Evolutionary conservation across 2,329 filamentous ascomycete genomes (phyloP).

Genomic region (Pyricularia grisea): DNA sequence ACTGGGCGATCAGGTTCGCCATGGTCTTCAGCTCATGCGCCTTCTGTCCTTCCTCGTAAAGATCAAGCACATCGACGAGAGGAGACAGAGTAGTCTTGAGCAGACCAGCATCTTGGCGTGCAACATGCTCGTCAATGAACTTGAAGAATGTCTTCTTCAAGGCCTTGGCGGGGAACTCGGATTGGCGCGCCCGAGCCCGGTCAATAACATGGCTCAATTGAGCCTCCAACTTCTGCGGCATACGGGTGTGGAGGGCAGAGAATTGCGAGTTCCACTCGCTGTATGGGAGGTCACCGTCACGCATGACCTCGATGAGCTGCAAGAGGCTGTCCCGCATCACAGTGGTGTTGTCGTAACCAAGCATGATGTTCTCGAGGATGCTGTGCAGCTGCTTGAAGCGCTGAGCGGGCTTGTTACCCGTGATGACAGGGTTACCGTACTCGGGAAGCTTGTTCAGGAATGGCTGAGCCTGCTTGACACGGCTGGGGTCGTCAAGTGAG

Average conservation of each 20-base stretch:
- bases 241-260: conserved; percentile 91
- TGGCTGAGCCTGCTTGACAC: conserved; percentile 91
- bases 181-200: conserved; percentile 63
- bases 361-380: conserved; percentile 78
- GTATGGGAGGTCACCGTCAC: conserved; percentile 84
- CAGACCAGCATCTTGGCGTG: conserved; percentile 60
- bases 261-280: conserved; percentile 96
- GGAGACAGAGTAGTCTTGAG: conserved; percentile 67
- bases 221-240: conserved; percentile 86
- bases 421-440: conserved; percentile 75
- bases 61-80: conserved; percentile 65
- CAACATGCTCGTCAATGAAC: conserved; percentile 81
- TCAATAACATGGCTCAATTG: conserved; percentile 81
- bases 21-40: conserved; percentile 81
- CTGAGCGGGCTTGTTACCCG: conserved; percentile 88
- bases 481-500: conserved; percentile 86
- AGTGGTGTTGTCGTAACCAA: conserved; percentile 94
- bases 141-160: conserved; percentile 75
- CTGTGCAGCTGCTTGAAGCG: conserved; percentile 68
- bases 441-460: conserved; percentile 87
- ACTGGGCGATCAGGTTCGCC: conserved; percentile 67
- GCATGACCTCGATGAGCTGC: conserved; percentile 82
- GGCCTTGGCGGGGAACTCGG: conserved; percentile 87
- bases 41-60: conserved; percentile 83
- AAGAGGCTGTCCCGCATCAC: conserved; percentile 84